Evolutionary conservation across 1,139 yeast species (phyloP), one percentile per base, ranked within the genome.

Genomic region (Cylindricascospora bacillispora): DNA sequence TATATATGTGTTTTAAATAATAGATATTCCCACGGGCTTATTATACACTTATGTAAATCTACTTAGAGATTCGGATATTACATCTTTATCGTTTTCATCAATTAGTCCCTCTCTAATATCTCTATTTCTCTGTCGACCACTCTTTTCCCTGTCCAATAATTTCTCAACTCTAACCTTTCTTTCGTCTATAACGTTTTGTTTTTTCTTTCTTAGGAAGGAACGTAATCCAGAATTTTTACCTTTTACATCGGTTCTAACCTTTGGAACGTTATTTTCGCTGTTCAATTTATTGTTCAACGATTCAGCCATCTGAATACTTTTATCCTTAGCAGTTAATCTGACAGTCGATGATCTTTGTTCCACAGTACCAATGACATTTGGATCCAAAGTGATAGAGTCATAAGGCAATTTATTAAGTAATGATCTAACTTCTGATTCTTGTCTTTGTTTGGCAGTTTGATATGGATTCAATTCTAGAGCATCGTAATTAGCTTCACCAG

Each of bases 401-500:
- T 97, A 92, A 42, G 82, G 76, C 42, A 92, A 65, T 59, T 92
- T 92, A 59, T 89, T 82, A 55, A 92, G 60, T 52, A 92, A 66
- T 1, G 78, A 61, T 51, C 92, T 73, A 26, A 92, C 94, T 63
- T 92, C 98, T 34, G 71, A 69, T 60, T 89, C 93, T 57, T 89
- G 93, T 63, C 98, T 77, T 58, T 86, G 95, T 54, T 82, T 79
- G 28, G 85, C 76, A 14, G 92, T 71, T 58, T 83, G 94, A 60
- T 68, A 92, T 38, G 98, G 98, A 57, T 92, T 92, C 47, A 77
- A 59, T 57, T 92, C 98, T 49, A 85, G 61, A 2, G 98, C 86
- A 62, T 92, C 99, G 53, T 71, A 86, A 59, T 92, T 92, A 37
- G 98, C 95, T 60, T 92, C 98, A 63, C 98, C 99, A 29, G 97